Base-by-base conservation (phyloP, 1,139 yeast species). In the Yamadazyma sp. region DNA sequence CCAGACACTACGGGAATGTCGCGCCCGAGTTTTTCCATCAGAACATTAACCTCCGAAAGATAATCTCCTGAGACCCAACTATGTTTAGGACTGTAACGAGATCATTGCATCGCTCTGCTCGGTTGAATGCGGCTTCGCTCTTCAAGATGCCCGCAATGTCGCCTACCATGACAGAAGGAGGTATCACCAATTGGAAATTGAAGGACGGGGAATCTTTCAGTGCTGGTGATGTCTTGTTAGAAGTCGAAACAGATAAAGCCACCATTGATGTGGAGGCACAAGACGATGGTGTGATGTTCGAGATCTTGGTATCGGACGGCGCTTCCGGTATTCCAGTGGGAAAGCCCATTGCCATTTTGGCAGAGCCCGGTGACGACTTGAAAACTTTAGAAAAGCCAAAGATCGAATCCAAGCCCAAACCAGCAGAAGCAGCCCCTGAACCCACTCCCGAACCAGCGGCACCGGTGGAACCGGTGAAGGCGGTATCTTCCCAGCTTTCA, bases 141-240 rank as follows among this genome's bases (percentile, higher is more conserved):
- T 87, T 86, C 63, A 80, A 72, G 40, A 92, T 92, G 97, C 98
- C 98, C 3, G 97, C 98, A 20, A 87, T 92, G 97, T 89, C 97
- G 6, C 98, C 98, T 29, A 92, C 98, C 15, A 92, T 92, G 98
- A 88, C 92, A 21, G 89, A 83, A 57, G 98, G 98, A 33, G 96
- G 96, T n/a, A 78, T 92, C 51, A 88, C 88, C n/a, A 73, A 80
- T 40, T 92, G 98, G 98, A 87, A 88, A 60, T 74, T 82, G 55
- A 82, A 88, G 57, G 81, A 82, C 35, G 97, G 96, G 34, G 94
- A 87, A 11, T 45, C 70, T 6, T 90, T 84, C 62, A 59, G 68
- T 31, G 79, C 95, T 4, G 98, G 98, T 21, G 97, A 92, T 56
- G 89, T 86, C 2, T 64, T 89, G 39, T 65, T 89, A 38, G 97